Percentiles rank a stretch among this genome's conserved stretches.
phyloP scores from a whole-genome alignment of 2,329 filamentous ascomycete genomes.

The Arachnomyces sp. region DNA sequence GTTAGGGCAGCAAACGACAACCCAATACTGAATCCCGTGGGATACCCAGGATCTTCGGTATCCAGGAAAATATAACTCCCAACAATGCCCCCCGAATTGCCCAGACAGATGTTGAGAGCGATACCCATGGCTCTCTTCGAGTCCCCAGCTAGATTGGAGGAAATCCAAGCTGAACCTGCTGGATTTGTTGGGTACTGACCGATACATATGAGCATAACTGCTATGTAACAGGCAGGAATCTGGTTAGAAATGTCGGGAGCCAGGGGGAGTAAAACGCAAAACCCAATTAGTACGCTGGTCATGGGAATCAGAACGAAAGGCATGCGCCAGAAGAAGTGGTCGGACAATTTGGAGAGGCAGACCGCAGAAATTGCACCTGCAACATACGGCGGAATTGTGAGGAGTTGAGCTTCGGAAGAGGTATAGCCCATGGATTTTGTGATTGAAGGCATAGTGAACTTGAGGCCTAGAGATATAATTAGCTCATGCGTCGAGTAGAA shows the following conservation, averaged over 20 bases:
- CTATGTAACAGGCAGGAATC: slow-evolving; percentile 19
- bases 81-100: slow-evolving; percentile 36
- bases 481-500: slow-evolving; percentile 3
- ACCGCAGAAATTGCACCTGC: slow-evolving; percentile 19
- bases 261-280: slow-evolving; percentile 10
- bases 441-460: slow-evolving; percentile 20
- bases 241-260: slow-evolving; percentile 8
- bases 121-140: slow-evolving; percentile 32
- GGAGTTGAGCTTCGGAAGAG: slow-evolving; percentile 20
- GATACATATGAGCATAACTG: slow-evolving; percentile 20
- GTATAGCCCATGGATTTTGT: slow-evolving; percentile 22
- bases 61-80: slow-evolving; percentile 34
- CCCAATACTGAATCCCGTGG: slow-evolving; percentile 27
- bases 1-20: slow-evolving; percentile 24
- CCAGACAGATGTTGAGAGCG: slow-evolving; percentile 31
- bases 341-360: slow-evolving; percentile 20
- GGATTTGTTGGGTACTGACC: slow-evolving; percentile 24
- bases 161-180: slow-evolving; percentile 21
- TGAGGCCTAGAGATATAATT: slow-evolving; percentile 14
- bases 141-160: slow-evolving; percentile 24
- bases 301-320: slow-evolving; percentile 16
- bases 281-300: slow-evolving; percentile 11
- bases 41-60: slow-evolving; percentile 26
- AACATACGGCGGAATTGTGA: slow-evolving; percentile 26
- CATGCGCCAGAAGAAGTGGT: slow-evolving; percentile 21